Conservation (phyloP, 768 basidiomycete species). For the Mycena pura region DNA sequence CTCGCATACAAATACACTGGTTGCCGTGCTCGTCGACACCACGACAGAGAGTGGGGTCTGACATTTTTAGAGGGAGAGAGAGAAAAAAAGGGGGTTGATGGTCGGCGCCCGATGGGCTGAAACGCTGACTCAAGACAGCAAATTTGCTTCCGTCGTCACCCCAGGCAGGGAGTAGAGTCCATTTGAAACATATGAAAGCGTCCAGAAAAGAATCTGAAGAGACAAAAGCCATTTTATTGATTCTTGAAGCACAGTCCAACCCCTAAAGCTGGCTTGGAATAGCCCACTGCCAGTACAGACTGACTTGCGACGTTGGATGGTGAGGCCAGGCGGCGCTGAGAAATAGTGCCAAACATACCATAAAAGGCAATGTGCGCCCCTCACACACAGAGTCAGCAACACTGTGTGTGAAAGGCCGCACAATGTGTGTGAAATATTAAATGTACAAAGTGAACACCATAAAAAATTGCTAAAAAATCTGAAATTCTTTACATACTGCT, state of each 20-base stretch:
- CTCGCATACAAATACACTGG: slow-evolving; percentile 10
- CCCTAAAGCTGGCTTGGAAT: neutral
- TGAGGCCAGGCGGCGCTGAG: neutral
- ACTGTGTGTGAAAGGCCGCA: neutral
- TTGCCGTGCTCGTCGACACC: neutral
- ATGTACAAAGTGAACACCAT: slow-evolving; percentile 16
- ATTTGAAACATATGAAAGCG: too few species aligned
- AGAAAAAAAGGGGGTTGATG: neutral
- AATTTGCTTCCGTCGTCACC: neutral
- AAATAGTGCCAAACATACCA: neutral
- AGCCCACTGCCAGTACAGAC: neutral
- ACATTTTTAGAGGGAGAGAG: neutral
- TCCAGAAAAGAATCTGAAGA: neutral
- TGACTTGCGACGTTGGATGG: neutral
- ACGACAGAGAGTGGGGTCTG: slow-evolving; percentile 5
- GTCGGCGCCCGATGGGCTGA: neutral
- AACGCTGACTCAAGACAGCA: neutral
- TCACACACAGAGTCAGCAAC: neutral
- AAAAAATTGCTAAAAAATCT: too few species aligned
- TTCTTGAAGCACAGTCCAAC: neutral
- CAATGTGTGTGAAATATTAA: slow-evolving; percentile 8
- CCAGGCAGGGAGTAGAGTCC: neutral
- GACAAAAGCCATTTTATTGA: neutral
- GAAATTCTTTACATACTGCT: too few species aligned
- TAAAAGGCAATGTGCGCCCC: neutral